Percentiles rank a stretch among this genome's conserved stretches.
Conservation (phyloP, 2,329 filamentous ascomycete genomes). For the Monilinia vaccinii-corymbosi region DNA sequence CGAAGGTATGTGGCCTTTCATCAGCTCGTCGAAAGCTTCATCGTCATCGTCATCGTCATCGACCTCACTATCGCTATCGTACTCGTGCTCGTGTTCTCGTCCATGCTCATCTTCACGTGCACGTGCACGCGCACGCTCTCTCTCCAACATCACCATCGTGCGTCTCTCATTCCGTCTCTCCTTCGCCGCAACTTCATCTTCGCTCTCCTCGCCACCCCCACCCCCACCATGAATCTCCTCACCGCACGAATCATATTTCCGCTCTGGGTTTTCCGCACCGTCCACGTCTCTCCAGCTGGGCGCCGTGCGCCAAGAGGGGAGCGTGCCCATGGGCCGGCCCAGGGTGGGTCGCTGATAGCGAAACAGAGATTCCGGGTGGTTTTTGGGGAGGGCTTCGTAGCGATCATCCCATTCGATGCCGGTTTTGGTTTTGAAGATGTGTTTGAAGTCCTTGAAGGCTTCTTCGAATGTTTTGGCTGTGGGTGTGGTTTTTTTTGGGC, state of each 20-base stretch:
- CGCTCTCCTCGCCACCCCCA: neutral
- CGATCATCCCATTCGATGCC: slow-evolving; percentile 52
- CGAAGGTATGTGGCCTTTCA: neutral
- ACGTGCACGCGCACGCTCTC: neutral
- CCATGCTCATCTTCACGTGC: neutral
- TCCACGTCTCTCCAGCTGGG: slow-evolving; percentile 1
- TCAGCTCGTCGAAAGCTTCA: neutral
- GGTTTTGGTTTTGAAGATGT: slow-evolving; percentile 50
- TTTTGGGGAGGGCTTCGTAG: slow-evolving; percentile 13
- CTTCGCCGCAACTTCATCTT: neutral
- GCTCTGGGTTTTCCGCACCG: neutral
- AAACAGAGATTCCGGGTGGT: slow-evolving; percentile 5
- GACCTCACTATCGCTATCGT: slow-evolving; percentile 10
- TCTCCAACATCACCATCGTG: neutral
- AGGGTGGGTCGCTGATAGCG: slow-evolving; percentile 12
- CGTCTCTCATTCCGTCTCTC: neutral
- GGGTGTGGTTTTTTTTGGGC: neutral
- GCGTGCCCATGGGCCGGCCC: slow-evolving; percentile 15
- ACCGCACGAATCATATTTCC: neutral
- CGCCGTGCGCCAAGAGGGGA: slow-evolving; percentile 12
- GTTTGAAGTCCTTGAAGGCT: slow-evolving; percentile 43
- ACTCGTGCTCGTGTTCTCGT: neutral
- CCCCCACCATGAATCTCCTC: neutral
- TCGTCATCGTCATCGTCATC: neutral
- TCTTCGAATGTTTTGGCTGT: slow-evolving; percentile 33